Base-by-base conservation (phyloP, 441 rosid genomes). In the Capsella rubella region DNA sequence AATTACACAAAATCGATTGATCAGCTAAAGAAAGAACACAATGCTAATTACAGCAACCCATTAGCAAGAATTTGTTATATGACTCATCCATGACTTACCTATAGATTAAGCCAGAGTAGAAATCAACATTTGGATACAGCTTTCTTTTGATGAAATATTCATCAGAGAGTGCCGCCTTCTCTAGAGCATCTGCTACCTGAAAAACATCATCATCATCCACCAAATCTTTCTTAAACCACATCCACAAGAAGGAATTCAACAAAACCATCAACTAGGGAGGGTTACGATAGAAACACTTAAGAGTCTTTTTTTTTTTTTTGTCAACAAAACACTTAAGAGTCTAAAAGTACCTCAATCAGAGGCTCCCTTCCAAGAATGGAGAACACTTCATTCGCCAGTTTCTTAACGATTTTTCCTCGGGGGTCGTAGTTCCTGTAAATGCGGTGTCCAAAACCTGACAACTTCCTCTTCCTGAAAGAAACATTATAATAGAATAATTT, bases 371-470 rank as follows among this genome's bases (percentile, higher is more conserved):
- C 99, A 69, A 95, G 97, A 79, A 95, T 95, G 52, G 95, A 85
- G 85, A 95, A 95, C 46, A 95, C 99, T 87, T 95, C 94, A 73
- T 91, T 97, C 15, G 98, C 95, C 59, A 95, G 78, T 78, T 90
- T 93, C 78, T 74, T 91, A 35, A 95, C 87, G 82, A 93, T 91
- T 82, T 84, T 91, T 18, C 95, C 99, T 72, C 98, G 83, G 0
- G 99, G 99, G 66, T 95, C 99, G 69, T 95, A 89, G 87, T 86
- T 95, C 81, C 86, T 95, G 89, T 95, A 93, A 7, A 95, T 92
- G 32, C 98, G 98, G 70, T 95, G 99, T 45, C 99, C 99, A 79
- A 95, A 95, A 67, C 98, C 99, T 3, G 94, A 95, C 98, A 95
- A 84, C 90, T 87, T 95, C 76, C 91, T 85, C 84, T 91, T 95